Percentiles rank a stretch among this genome's conserved stretches.
Evolutionary conservation across 176 grass and related monocot genomes (phyloP).

Genomic region (Aegilops umbellulata): DNA sequence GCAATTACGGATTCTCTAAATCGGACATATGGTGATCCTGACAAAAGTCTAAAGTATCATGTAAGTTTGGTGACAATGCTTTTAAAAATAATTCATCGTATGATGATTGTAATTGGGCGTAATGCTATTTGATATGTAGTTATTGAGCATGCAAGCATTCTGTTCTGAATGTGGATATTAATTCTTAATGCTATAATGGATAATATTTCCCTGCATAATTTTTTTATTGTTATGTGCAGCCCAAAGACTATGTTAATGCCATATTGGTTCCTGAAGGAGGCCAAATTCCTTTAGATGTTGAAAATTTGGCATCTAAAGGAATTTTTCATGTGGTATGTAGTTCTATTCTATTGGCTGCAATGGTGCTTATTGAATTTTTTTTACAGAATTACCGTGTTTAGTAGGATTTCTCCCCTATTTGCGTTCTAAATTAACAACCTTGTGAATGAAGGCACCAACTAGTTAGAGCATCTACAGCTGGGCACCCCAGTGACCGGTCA

Average conservation of each 20-base stretch:
- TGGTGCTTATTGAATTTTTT: not conserved
- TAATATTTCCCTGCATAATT: constrained; percentile 18
- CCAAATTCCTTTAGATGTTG: constrained; percentile 64
- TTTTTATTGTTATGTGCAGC: constrained; percentile 43
- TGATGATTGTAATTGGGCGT: not conserved
- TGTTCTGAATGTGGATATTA: not conserved
- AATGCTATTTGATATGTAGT: not conserved
- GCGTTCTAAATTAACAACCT: not conserved
- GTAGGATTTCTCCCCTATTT: not conserved
- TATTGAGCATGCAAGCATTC: not conserved
- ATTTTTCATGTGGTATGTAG: constrained; percentile 77
- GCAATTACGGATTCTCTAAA: constrained; percentile 94
- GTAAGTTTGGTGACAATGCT: constrained; percentile 55
- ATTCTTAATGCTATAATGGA: not conserved
- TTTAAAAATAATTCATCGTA: not conserved
- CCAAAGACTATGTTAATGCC: constrained; percentile 80
- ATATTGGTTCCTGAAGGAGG: constrained; percentile 83
- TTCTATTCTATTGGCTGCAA: constrained; percentile 23
- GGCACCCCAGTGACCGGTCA: too few species aligned
- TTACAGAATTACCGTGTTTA: not conserved
- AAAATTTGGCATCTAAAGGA: constrained; percentile 64
- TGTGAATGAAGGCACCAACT: not conserved
- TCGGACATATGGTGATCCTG: constrained; percentile 69
- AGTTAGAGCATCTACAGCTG: not conserved
- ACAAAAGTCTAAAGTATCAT: constrained; percentile 73